phyloP scores from a whole-genome alignment of 1,284 basidiomycete species.

The Puccinia polysora region DNA sequence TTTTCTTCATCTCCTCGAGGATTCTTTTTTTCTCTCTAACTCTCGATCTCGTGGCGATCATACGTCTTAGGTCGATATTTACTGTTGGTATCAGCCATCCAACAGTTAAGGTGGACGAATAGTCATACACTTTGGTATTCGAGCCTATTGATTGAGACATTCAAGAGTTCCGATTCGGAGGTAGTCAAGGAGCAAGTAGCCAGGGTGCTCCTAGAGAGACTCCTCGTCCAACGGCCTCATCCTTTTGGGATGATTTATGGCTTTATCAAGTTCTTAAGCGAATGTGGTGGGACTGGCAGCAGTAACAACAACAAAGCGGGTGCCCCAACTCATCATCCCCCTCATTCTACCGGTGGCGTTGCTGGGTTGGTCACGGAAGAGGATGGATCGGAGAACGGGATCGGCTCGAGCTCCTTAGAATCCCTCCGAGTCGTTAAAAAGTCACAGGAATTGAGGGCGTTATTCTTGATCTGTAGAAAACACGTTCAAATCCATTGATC shows the following conservation, averaged over 20 bases:
- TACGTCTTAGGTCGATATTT: slow-evolving; percentile 65
- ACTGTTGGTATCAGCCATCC: slow-evolving; percentile 77
- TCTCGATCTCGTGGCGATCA: background rate
- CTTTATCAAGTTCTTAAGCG: slow-evolving; percentile 83
- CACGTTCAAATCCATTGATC: no score
- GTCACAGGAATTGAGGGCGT: slow-evolving; percentile 9
- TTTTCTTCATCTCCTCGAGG: background rate
- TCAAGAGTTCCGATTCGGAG: no score
- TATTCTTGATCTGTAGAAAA: slow-evolving; percentile 9
- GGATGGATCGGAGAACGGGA: background rate
- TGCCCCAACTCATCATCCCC: no score
- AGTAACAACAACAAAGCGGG: background rate
- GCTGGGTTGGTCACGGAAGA: background rate
- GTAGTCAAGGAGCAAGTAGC: slow-evolving; percentile 83
- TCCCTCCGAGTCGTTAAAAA: no score
- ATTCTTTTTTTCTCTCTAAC: no score
- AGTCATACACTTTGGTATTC: slow-evolving; percentile 79
- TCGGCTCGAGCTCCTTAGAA: background rate
- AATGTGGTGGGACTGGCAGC: slow-evolving; percentile 47
- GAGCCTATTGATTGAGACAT: slow-evolving; percentile 75
- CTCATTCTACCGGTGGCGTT: no score
- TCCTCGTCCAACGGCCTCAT: slow-evolving; percentile 88
- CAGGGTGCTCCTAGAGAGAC: slow-evolving; percentile 82
- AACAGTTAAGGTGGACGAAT: slow-evolving; percentile 91
- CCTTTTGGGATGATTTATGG: slow-evolving; percentile 94